These are phyloP conservation scores for Nectriaceae sp. DNA, from an alignment of 2,329 filamentous ascomycete genomes.

Conservation along the genomic window DNA sequence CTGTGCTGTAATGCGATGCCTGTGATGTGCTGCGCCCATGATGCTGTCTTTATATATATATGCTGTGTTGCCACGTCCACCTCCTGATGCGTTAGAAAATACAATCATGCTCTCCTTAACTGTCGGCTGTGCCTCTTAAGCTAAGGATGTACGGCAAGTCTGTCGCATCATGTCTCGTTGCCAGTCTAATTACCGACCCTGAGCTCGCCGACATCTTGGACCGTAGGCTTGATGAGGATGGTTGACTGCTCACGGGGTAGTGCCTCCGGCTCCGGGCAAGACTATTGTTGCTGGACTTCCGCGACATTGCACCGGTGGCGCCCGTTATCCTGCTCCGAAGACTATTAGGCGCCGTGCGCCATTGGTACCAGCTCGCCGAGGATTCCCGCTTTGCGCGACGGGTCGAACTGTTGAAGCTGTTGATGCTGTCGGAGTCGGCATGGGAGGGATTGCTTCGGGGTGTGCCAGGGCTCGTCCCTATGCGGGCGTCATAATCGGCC, in stretches of 20 bases:
- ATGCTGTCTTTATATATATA: background rate
- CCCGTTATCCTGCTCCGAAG: constrained; percentile 45
- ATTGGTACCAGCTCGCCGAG: constrained; percentile 47
- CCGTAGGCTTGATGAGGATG: constrained; percentile 42
- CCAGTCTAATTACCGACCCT: constrained; percentile 51
- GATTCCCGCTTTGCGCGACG: constrained; percentile 38
- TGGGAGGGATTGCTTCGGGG: constrained; percentile 28
- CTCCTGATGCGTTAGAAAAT: constrained; percentile 1
- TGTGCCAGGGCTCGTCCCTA: constrained; percentile 44
- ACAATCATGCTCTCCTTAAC: no score
- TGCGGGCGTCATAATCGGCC: constrained; percentile 49
- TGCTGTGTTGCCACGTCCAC: no score
- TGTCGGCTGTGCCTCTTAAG: constrained; percentile 33
- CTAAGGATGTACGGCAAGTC: constrained; percentile 41
- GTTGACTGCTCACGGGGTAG: constrained; percentile 37
- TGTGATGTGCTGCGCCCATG: background rate
- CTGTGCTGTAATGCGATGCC: background rate
- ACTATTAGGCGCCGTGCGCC: constrained; percentile 56
- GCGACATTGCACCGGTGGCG: constrained; percentile 36
- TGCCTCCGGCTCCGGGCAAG: constrained; percentile 46
- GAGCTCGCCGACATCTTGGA: constrained; percentile 39
- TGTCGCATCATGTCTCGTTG: constrained; percentile 37
- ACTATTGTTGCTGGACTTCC: constrained; percentile 39
- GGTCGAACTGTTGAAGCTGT: constrained; percentile 27
- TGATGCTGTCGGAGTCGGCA: constrained; percentile 33